phyloP scores from a whole-genome alignment of 1,284 basidiomycete genomes.

The Malassezia slooffiae region DNA sequence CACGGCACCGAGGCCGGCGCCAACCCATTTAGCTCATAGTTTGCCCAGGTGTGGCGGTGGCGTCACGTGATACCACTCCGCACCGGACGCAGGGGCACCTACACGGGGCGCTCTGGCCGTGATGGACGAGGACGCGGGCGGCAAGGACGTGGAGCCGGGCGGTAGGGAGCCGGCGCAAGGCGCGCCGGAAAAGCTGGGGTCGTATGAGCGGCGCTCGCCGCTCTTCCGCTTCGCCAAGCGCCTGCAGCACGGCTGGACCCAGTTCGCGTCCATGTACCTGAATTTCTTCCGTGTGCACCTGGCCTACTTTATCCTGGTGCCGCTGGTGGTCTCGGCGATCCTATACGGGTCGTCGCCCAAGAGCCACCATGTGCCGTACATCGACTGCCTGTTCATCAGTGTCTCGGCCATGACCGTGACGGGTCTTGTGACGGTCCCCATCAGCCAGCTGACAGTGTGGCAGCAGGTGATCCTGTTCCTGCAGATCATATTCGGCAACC shows the following conservation, averaged over 20 bases:
- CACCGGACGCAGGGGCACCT: too few species aligned
- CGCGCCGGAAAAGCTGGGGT: too few species aligned
- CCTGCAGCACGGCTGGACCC: too few species aligned
- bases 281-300: conserved; percentile 50
- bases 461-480: conserved; percentile 60
- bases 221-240: too few species aligned
- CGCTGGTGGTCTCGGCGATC: conserved; percentile 61
- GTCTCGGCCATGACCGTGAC: conserved; percentile 69
- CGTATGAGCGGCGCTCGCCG: too few species aligned
- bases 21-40: conserved; percentile 17
- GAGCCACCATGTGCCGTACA: conserved; percentile 50
- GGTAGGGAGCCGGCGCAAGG: too few species aligned
- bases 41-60: too few species aligned
- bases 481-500: conserved; percentile 44
- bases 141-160: too few species aligned
- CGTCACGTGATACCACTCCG: too few species aligned
- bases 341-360: conserved; percentile 50
- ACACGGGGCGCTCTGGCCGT: too few species aligned
- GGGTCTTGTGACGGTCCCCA: conserved; percentile 62
- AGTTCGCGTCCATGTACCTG: conserved; percentile 16
- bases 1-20: conserved; percentile 17
- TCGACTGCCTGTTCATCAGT: conserved; percentile 64
- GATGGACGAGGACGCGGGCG: too few species aligned
- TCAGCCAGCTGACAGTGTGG: conserved; percentile 61
- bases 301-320: conserved; percentile 60